Evolutionary conservation across 140 eudicot genomes (phyloP).

Genomic region (Senecio squalidus): DNA sequence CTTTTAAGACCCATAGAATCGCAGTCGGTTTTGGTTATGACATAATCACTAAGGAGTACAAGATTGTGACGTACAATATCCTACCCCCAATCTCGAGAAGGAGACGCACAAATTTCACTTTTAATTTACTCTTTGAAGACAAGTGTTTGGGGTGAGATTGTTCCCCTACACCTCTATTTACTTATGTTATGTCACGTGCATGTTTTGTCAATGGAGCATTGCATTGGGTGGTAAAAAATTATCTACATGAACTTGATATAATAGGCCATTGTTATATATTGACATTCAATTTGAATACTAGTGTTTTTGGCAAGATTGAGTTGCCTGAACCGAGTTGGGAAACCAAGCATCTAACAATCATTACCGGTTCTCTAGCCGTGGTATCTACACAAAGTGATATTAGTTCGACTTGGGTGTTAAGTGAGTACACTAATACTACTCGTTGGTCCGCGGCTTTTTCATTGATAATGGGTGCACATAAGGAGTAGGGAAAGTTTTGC

Average conservation of each 20-base stretch:
- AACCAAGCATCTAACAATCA: not conserved
- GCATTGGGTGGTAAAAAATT: not conserved
- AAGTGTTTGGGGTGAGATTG: conserved; percentile 18
- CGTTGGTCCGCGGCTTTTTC: not conserved
- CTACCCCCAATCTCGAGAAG: not conserved
- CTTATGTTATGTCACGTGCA: not conserved
- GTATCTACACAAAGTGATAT: not conserved
- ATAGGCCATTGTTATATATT: not conserved
- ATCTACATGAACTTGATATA: not conserved
- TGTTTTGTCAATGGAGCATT: not conserved
- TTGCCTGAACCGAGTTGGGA: not conserved
- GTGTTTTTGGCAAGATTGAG: not conserved
- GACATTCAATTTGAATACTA: not conserved
- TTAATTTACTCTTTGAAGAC: conserved; percentile 17
- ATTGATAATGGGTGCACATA: not conserved
- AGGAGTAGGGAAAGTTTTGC: not conserved
- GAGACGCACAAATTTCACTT: conserved; percentile 4
- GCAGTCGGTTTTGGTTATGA: conserved; percentile 35
- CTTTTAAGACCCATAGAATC: not conserved
- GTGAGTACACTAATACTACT: not conserved
- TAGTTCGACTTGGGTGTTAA: not conserved
- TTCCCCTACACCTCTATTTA: not conserved
- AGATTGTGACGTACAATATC: conserved; percentile 34
- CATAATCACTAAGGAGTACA: conserved; percentile 15
- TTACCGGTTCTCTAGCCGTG: not conserved